Percentiles rank a stretch among this genome's conserved stretches.
phyloP scores from a whole-genome alignment of 148 eudicot genomes.

The Polygonum aviculare region DNA sequence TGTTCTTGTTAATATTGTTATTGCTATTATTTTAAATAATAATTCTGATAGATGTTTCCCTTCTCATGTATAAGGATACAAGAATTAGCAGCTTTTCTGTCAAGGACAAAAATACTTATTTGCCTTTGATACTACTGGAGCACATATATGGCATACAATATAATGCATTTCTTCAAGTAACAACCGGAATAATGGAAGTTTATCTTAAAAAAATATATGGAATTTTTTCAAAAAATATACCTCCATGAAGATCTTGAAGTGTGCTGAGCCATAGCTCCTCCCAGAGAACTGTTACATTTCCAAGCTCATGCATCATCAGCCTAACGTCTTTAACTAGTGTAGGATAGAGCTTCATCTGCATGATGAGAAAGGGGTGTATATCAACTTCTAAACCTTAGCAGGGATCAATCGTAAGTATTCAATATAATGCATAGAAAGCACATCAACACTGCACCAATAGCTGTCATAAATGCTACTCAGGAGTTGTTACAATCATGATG shows the following conservation, averaged over 20 bases:
- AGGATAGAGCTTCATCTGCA: slow-evolving; percentile 88
- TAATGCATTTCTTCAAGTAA: not conserved
- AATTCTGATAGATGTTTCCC: not conserved
- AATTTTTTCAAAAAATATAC: slow-evolving; percentile 21
- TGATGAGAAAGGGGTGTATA: slow-evolving; percentile 12
- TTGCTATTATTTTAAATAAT: not conserved
- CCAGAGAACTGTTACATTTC: slow-evolving; percentile 97
- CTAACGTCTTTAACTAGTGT: slow-evolving; percentile 81
- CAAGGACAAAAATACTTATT: not conserved
- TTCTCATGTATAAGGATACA: not conserved
- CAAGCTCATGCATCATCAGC: slow-evolving; percentile 88
- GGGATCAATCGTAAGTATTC: not conserved
- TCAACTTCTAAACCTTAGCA: slow-evolving; percentile 8
- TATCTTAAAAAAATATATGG: not conserved
- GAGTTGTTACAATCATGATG: not conserved
- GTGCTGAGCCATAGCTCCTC: slow-evolving; percentile 99
- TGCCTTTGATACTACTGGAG: not conserved
- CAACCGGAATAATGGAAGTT: not conserved
- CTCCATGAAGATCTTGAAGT: slow-evolving; percentile 96
- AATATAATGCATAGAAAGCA: not conserved
- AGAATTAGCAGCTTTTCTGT: not conserved
- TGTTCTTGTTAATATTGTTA: not conserved
- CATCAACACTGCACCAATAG: not conserved
- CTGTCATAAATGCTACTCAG: not conserved
- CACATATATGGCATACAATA: not conserved